Evolutionary conservation across 2,329 filamentous ascomycete species (phyloP).

Genomic region (Aspergillus pseudoterreus): DNA sequence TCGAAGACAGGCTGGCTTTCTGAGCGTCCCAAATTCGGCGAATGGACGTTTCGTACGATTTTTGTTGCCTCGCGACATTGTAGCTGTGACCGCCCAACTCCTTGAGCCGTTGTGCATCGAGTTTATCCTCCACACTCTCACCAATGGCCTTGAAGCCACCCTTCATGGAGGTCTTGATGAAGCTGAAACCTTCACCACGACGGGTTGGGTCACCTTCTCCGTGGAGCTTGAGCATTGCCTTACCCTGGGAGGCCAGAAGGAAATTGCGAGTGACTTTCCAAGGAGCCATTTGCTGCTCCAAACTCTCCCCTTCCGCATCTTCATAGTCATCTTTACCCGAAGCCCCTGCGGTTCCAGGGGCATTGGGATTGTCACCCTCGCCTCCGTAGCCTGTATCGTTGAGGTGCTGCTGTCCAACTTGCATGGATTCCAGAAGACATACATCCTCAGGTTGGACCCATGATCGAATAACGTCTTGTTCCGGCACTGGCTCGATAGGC

Average conservation of each 20-base stretch:
- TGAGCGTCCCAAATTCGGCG: slow-evolving; percentile 89
- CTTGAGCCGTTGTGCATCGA: slow-evolving; percentile 70
- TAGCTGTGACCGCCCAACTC: slow-evolving; percentile 85
- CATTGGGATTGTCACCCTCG: slow-evolving; percentile 25
- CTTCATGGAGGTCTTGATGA: slow-evolving; percentile 98
- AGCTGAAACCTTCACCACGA: slow-evolving; percentile 89
- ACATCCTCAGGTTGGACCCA: slow-evolving; percentile 97
- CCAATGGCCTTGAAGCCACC: slow-evolving; percentile 90
- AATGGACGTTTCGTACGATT: slow-evolving; percentile 87
- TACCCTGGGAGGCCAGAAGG: slow-evolving; percentile 85
- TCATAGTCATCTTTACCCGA: slow-evolving; percentile 58
- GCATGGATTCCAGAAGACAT: slow-evolving; percentile 92
- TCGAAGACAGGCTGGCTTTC: slow-evolving; percentile 70
- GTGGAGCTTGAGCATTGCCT: slow-evolving; percentile 94
- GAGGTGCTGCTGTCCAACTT: slow-evolving; percentile 86
- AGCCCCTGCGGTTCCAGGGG: slow-evolving; percentile 51
- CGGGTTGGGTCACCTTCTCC: slow-evolving; percentile 93
- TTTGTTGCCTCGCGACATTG: slow-evolving; percentile 92
- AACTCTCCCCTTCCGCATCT: slow-evolving; percentile 67
- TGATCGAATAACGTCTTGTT: slow-evolving; percentile 73
- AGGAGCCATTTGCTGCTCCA: slow-evolving; percentile 85
- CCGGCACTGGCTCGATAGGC: slow-evolving; percentile 71
- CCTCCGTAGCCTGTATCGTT: slow-evolving; percentile 83
- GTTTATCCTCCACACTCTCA: slow-evolving; percentile 81
- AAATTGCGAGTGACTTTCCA: slow-evolving; percentile 98